Evolutionary conservation across 805 yeast genomes (phyloP), one percentile per base, ranked within the genome.

Genomic region (Candida hungchunana): DNA sequence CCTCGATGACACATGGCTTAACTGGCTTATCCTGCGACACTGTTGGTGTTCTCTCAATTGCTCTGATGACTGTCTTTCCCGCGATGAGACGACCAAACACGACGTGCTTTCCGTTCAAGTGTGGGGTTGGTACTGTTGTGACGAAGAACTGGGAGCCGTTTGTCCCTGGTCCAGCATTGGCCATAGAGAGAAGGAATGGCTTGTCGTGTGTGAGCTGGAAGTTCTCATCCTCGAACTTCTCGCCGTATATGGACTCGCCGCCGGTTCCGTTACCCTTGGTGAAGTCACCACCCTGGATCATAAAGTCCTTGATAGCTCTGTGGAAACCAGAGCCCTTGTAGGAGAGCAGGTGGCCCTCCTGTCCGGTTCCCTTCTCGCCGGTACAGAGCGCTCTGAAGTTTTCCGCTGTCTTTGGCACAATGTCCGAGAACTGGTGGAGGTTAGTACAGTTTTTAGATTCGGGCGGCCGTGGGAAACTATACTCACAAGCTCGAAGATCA

Each of bases 251-350:
- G 24, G 86, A 78, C 56, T 79, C 86, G 36, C 93, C 93, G 28
- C 93, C 93, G 10, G 88, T 79, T 25, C 88, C 88, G 48, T 78
- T 65, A 36, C 71, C 74, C 32, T 59, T 63, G n/a, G 86, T 80
- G 63, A 87, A 88, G 58, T 88, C 96, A 50, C 96, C 96, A 59
- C 96, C 96, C 66, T 88, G 97, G 51, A 85, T 74, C 97, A 88
- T 88, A 55, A 88, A 88, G 40, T 75, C 76, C 57, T 80, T 78
- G 60, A 90, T 93, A 24, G 93, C 85, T 44, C 98, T 75, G 64
- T 90, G 98, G 71, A 90, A 90, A n/a, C 70, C 62, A n/a, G 94
- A 82, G 15, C 86, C 86, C 59, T 86, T 84, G 70, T 79, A 93
- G 37, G 68, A 63, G 44, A 86, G 66, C 5, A 86, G 84, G 45